A percentile compares a stretch with the other conserved stretches of the same genome.
Evolutionary conservation across 192 early-diverging fungal species (phyloP).

Genomic region (Piromyces finnis): DNA sequence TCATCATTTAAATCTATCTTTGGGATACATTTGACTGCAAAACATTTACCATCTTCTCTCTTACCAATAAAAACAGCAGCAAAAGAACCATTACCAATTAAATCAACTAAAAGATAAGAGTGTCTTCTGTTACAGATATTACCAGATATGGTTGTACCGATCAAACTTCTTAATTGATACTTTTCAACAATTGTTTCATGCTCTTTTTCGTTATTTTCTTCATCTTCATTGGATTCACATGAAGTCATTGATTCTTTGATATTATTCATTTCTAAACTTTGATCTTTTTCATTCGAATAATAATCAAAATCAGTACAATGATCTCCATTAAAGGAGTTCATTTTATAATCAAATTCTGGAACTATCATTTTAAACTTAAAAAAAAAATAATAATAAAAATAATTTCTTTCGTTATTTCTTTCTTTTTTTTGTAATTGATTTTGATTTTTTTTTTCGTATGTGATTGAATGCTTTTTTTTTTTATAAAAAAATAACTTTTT

Average conservation of each 20-base stretch:
- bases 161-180: background rate
- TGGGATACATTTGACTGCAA: background rate
- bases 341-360: background rate
- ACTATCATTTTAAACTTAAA: background rate
- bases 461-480: too few relatives aligned
- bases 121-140: background rate
- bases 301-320: background rate
- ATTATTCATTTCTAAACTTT: background rate
- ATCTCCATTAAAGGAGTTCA: background rate
- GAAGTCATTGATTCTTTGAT: background rate
- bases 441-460: too few relatives aligned
- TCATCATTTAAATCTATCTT: background rate
- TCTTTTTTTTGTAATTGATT: background rate
- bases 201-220: background rate
- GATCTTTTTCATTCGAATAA: background rate
- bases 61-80: background rate
- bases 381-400: background rate
- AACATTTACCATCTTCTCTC: background rate
- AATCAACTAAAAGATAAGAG: background rate
- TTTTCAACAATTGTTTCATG: background rate
- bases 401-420: background rate
- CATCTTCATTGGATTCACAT: background rate
- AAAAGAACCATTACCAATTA: background rate
- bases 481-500: too few relatives aligned
- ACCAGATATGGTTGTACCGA: background rate